A percentile compares a stretch with the other conserved stretches of the same genome.
phyloP scores from a whole-genome alignment of 495 filamentous ascomycete genomes.

The Xylaria nigripes region DNA sequence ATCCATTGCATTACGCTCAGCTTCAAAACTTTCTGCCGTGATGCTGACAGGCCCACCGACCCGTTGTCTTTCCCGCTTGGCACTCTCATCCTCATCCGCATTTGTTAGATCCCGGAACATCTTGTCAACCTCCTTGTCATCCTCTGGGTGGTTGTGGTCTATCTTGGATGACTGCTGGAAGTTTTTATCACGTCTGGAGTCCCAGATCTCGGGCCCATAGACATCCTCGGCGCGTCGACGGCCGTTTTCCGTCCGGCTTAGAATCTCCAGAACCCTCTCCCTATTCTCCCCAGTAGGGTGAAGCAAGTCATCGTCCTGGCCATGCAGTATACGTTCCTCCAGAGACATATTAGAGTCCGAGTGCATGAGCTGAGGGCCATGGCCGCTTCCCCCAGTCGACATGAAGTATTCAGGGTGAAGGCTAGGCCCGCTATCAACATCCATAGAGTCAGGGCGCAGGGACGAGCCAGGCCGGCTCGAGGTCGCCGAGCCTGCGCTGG shows the following conservation, averaged over 20 bases:
- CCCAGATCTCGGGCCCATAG: conserved; percentile 32
- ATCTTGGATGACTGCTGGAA: conserved; percentile 18
- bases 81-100: conserved; percentile 41
- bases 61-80: conserved; percentile 22
- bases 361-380: conserved; percentile 27
- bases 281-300: conserved; percentile 25
- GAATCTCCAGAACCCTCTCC: conserved; percentile 31
- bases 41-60: conserved; percentile 18
- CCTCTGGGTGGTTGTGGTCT: conserved; percentile 25
- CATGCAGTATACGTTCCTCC: conserved; percentile 35
- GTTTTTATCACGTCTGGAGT: conserved; percentile 17
- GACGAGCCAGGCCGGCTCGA: conserved; percentile 28
- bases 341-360: conserved; percentile 28
- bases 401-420: conserved; percentile 33
- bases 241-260: conserved; percentile 32
- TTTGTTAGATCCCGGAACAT: conserved; percentile 49
- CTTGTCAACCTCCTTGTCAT: conserved; percentile 39
- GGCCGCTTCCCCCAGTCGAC: conserved; percentile 20
- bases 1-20: conserved; percentile 31
- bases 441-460: conserved; percentile 26
- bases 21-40: conserved; percentile 32
- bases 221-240: conserved; percentile 33
- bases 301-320: conserved; percentile 27
- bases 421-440: conserved; percentile 20
- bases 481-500: conserved; percentile 23